These are phyloP conservation scores for Ceratobasidium sp. DNA, from an alignment of 1,284 basidiomycete species.

Conservation along the genomic window DNA sequence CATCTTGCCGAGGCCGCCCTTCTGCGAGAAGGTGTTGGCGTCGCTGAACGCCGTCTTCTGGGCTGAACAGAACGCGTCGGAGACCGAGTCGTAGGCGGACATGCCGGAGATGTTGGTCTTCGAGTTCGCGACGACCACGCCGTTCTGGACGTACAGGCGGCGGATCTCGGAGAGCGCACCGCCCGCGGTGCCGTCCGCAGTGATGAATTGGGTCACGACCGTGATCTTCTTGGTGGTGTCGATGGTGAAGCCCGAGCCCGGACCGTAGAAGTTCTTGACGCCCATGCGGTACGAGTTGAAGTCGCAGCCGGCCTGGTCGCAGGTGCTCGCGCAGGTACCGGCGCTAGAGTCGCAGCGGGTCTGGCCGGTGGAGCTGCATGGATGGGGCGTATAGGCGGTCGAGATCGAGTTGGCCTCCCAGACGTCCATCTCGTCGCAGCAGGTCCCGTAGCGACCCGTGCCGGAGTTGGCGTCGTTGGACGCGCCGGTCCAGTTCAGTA, in stretches of 20 bases:
- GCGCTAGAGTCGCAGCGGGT: constrained; percentile 34
- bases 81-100: constrained; percentile 52
- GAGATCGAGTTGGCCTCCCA: constrained; percentile 57
- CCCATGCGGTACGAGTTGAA: constrained; percentile 66
- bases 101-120: constrained; percentile 50
- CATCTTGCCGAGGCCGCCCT: constrained; percentile 58
- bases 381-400: constrained; percentile 56
- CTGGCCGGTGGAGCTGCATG: constrained; percentile 36
- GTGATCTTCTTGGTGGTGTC: constrained; percentile 60
- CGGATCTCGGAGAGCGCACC: constrained; percentile 60
- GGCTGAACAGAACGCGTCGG: constrained; percentile 53
- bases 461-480: constrained; percentile 39
- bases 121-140: constrained; percentile 60
- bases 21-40: constrained; percentile 56
- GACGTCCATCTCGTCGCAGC: constrained; percentile 44
- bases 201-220: constrained; percentile 65
- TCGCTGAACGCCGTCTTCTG: constrained; percentile 57
- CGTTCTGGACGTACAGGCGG: constrained; percentile 62
- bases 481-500: constrained; percentile 19
- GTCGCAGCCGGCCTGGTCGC: constrained; percentile 60
- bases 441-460: constrained; percentile 40
- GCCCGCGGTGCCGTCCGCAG: constrained; percentile 55
- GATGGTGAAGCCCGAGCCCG: constrained; percentile 53
- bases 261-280: constrained; percentile 57
- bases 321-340: constrained; percentile 46